These are phyloP conservation scores for Prosopis cineraria DNA, from an alignment of 306 rosid species.

Conservation along the genomic window DNA sequence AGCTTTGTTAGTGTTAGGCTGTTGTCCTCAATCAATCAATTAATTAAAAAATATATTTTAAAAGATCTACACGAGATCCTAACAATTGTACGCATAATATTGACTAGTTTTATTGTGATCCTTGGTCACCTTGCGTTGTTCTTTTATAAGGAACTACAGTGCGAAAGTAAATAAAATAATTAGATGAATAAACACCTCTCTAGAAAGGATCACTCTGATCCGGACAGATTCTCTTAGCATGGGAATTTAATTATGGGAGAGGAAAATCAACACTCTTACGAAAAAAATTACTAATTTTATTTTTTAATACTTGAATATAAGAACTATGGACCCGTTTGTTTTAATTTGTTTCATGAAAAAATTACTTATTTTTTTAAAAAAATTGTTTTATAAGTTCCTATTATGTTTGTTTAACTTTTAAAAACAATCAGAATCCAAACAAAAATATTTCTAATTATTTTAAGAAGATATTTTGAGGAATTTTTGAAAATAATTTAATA, in stretches of 20 bases:
- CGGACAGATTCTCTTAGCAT: neutral
- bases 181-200: neutral
- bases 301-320: too few species aligned
- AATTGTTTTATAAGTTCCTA: too few species aligned
- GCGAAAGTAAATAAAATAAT: neutral
- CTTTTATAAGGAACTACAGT: neutral
- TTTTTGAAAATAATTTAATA: too few species aligned
- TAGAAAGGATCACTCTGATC: neutral
- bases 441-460: too few species aligned
- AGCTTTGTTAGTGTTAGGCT: neutral
- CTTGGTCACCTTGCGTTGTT: neutral
- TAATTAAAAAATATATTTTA: too few species aligned
- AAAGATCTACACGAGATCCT: neutral
- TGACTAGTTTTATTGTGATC: neutral
- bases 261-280: neutral
- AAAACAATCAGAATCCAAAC: too few species aligned
- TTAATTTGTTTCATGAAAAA: too few species aligned
- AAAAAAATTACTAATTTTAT: too few species aligned
- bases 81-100: neutral
- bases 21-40: neutral
- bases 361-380: too few species aligned
- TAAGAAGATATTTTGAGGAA: too few species aligned
- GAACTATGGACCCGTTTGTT: too few species aligned
- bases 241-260: neutral
- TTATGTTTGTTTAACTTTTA: too few species aligned